These are phyloP conservation scores for Cucurbita pepo DNA, from an alignment of 306 rosid genomes.

Conservation along the genomic window DNA sequence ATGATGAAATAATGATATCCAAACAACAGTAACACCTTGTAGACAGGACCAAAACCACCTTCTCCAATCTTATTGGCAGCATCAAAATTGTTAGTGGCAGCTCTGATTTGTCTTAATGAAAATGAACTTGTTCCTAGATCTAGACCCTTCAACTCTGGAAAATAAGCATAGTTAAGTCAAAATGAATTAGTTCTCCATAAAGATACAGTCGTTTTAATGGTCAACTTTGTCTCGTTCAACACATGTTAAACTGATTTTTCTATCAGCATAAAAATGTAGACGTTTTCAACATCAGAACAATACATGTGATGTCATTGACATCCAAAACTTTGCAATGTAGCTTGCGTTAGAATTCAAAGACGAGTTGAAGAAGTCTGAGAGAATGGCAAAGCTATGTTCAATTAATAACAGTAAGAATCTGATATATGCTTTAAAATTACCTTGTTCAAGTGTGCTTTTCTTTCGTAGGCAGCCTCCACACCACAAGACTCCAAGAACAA, in stretches of 20 bases:
- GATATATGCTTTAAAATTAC: conserved; percentile 5
- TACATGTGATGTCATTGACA: background rate
- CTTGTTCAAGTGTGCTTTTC: conserved; percentile 19
- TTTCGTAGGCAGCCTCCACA: conserved; percentile 8
- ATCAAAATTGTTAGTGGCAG: conserved; percentile 27
- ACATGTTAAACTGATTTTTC: background rate
- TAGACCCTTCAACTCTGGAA: background rate
- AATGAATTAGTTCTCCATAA: background rate
- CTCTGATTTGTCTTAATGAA: conserved; percentile 25
- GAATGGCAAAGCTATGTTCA: background rate
- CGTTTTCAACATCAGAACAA: background rate
- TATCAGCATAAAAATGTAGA: background rate
- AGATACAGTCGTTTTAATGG: background rate
- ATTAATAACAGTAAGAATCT: background rate
- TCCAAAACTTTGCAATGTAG: background rate
- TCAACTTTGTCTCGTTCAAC: background rate
- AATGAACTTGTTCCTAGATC: conserved; percentile 6
- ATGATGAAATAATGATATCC: background rate
- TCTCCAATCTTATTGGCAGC: conserved; percentile 20
- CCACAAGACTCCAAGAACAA: conserved; percentile 14
- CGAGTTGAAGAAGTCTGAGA: background rate
- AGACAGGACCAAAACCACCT: conserved; percentile 58
- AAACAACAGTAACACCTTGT: conserved; percentile 25
- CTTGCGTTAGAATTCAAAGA: background rate
- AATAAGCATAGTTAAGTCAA: background rate